Percentiles rank a stretch among this genome's conserved stretches.
Conservation (phyloP, 2,329 filamentous ascomycete species). For the Trichoderma semiorbis region DNA sequence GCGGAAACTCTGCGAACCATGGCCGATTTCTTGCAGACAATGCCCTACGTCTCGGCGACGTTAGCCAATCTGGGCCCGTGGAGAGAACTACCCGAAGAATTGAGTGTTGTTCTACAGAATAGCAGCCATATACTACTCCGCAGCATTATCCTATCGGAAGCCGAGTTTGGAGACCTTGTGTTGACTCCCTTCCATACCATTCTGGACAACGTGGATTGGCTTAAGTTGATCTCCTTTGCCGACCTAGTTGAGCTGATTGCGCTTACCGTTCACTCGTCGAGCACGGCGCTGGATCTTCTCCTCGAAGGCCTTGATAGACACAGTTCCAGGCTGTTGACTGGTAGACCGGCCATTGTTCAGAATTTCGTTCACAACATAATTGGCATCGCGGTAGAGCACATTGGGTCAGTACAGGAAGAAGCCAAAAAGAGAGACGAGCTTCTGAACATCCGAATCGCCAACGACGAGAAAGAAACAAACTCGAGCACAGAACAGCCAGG, state of each 20-base stretch:
- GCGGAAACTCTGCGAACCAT: not conserved
- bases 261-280: conserved; percentile 18
- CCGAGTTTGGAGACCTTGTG: conserved; percentile 13
- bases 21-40: not conserved
- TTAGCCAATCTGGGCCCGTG: conserved; percentile 1
- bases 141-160: conserved; percentile 12
- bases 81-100: not conserved
- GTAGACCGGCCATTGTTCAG: conserved; percentile 24
- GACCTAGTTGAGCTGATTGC: conserved; percentile 19
- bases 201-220: conserved; percentile 1
- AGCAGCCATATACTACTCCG: not conserved
- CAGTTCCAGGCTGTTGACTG: conserved; percentile 28
- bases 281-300: conserved; percentile 20
- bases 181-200: conserved; percentile 17
- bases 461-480: not conserved
- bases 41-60: not conserved
- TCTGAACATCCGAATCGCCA: not conserved
- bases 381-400: conserved; percentile 39
- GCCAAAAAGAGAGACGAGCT: not conserved
- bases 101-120: conserved; percentile 9
- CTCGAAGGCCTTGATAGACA: conserved; percentile 31
- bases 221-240: not conserved
- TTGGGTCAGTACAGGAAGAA: conserved; percentile 31
- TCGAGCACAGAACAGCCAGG: not conserved
- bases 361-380: conserved; percentile 34